Percentiles rank a stretch among this genome's conserved stretches.
These are phyloP conservation scores for Aspergillus bridgeri DNA, from an alignment of 495 filamentous ascomycete genomes.

Conservation along the genomic window DNA sequence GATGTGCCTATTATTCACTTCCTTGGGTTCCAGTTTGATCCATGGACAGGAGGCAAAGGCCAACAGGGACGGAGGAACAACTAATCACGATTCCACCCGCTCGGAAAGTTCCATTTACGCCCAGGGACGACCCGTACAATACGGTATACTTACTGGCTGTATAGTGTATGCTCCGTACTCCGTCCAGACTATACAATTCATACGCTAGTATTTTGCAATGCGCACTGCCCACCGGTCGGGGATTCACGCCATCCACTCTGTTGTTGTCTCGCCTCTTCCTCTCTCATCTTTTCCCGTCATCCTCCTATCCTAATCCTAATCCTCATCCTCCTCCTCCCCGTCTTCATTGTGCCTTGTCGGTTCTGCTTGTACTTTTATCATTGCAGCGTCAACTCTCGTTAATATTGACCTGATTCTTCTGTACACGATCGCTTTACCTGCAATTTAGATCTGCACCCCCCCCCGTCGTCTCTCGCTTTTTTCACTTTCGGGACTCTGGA, in stretches of 20 bases:
- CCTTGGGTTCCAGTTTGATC: background rate
- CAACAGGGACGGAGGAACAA: background rate
- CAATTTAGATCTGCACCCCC: background rate
- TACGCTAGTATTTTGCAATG: slow-evolving; percentile 9
- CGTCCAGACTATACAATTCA: too few relatives aligned
- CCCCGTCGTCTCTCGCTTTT: slow-evolving; percentile 8
- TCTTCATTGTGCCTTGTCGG: background rate
- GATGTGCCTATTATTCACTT: too few relatives aligned
- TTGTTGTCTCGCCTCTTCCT: slow-evolving; percentile 14
- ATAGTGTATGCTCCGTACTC: too few relatives aligned
- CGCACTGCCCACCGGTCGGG: background rate
- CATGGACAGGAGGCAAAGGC: background rate
- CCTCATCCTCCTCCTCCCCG: too few relatives aligned
- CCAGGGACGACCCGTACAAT: background rate
- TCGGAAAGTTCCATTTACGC: too few relatives aligned
- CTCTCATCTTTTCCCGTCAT: background rate
- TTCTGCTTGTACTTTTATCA: background rate
- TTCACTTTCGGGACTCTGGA: background rate
- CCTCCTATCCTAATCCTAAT: background rate
- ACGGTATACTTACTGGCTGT: background rate
- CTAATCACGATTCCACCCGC: background rate
- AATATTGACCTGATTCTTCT: background rate
- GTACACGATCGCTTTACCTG: slow-evolving; percentile 7
- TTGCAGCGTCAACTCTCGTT: background rate
- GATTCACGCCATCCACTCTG: slow-evolving; percentile 5